Evolutionary conservation across 2,329 filamentous ascomycete species (phyloP).

Genomic region (Fusarium heterosporum): DNA sequence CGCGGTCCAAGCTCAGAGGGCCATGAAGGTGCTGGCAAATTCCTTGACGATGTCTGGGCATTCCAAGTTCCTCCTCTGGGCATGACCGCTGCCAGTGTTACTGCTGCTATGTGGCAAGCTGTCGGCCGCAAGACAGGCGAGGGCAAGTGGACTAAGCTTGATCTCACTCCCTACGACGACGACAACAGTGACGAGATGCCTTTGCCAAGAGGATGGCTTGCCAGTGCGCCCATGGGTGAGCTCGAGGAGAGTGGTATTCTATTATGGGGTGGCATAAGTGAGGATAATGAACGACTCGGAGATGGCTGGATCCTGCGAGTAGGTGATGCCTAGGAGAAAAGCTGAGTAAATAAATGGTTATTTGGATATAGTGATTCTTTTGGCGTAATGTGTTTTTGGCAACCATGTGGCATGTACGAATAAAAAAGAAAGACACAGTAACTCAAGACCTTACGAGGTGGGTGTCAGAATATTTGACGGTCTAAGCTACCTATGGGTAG

Average conservation of each 20-base stretch:
- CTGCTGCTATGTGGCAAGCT: slow-evolving; percentile 65
- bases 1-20: slow-evolving; percentile 60
- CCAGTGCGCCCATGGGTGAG: slow-evolving; percentile 66
- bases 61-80: slow-evolving; percentile 70
- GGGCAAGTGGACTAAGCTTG: slow-evolving; percentile 67
- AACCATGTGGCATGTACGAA: slow-evolving; percentile 28
- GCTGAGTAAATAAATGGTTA: slow-evolving; percentile 6
- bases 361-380: slow-evolving; percentile 22
- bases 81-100: slow-evolving; percentile 66
- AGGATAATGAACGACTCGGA: slow-evolving; percentile 62
- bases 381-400: slow-evolving; percentile 29
- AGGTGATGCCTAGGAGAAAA: slow-evolving; percentile 46
- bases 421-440: slow-evolving; percentile 10
- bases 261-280: slow-evolving; percentile 69
- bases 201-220: slow-evolving; percentile 67
- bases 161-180: slow-evolving; percentile 62
- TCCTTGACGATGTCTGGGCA: slow-evolving; percentile 71
- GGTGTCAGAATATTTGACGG: too few relatives aligned
- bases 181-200: slow-evolving; percentile 64
- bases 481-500: too few relatives aligned
- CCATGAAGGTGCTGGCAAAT: slow-evolving; percentile 64
- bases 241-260: slow-evolving; percentile 70
- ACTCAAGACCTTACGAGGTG: slow-evolving; percentile 15
- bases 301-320: slow-evolving; percentile 75
- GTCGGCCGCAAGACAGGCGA: slow-evolving; percentile 66